Base-by-base conservation (phyloP, 2,329 filamentous ascomycete species). In the Fusarium mangiferae region DNA sequence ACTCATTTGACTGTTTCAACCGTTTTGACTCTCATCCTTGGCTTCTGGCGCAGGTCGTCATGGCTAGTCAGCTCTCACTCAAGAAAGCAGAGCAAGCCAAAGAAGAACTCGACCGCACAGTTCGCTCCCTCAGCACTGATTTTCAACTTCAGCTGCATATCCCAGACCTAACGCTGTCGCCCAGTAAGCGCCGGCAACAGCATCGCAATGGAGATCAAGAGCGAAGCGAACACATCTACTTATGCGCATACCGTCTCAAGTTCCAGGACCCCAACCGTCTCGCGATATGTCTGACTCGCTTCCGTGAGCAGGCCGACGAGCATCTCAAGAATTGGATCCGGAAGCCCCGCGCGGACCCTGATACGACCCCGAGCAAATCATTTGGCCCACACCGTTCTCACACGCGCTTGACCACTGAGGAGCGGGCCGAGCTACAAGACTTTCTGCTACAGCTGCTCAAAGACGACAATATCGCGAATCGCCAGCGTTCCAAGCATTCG, bases 91-190 rank as follows among this genome's bases (percentile, higher is more conserved):
- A 41, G 24, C 60, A 69, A 38, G 72, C 59, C 8, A 68, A 63
- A 36, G 75, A 78, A 17, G 73, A 73, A 46, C 73, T 81, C 20
- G 57, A 75, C 35, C 70, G 73, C 36, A 75, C 67, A 17, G 77
- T 81, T 26, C 65, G 73, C 30, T 74, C 74, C 1, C 70, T 81
- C 30, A 81, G 78, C 52, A 63, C 62, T 35, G 72, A 77, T 39
- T 82, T 78, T 54, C 66, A 65, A 15, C 72, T 82, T 7, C 62
- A 71, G 20, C 76, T 82, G 20, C 48, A 62, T 24, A 65, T 73
- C 24, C 77, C 77, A 7, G 75, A 78, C 58, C 52, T 68, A 12
- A 74, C 57, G 5, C 59, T 78, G n/a, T 78, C 78, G 33, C 80
- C 78, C n/a, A 75, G 67, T 48, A 77, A 77, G 56, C 72, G 68